These are phyloP conservation scores for Gossypium longicalyx DNA, from an alignment of 345 rosid species.

Conservation along the genomic window DNA sequence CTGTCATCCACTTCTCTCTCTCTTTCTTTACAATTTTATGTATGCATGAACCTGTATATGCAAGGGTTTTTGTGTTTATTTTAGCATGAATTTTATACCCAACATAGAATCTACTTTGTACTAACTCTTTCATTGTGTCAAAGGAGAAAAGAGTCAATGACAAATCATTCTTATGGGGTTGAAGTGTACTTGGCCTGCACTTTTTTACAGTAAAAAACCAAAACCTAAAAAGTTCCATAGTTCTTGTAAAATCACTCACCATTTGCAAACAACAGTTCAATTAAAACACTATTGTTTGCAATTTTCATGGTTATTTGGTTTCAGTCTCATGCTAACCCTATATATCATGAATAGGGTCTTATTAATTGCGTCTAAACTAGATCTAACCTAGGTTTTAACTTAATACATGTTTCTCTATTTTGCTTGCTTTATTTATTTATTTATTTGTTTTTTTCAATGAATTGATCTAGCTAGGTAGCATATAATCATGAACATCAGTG, in stretches of 20 bases:
- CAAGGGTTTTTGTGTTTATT: background rate
- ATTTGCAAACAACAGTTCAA: background rate
- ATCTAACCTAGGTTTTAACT: background rate
- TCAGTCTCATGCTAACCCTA: background rate
- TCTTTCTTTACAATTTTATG: background rate
- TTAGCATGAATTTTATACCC: conserved; percentile 4
- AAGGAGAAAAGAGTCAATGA: background rate
- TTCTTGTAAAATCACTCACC: background rate
- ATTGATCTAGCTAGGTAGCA: background rate
- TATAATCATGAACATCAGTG: too few relatives aligned
- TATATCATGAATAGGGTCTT: background rate
- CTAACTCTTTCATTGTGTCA: background rate
- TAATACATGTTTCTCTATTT: background rate
- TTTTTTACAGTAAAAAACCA: conserved; percentile 2
- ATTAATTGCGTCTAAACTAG: background rate
- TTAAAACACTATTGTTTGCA: background rate
- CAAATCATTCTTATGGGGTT: background rate
- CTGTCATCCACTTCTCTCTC: conserved; percentile 52
- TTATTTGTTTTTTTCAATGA: background rate
- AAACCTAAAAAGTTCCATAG: background rate
- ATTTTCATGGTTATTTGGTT: background rate
- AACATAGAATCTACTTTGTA: background rate
- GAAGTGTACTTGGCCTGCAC: background rate
- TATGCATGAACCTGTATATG: background rate
- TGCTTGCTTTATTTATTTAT: background rate